A percentile compares a stretch with the other conserved stretches of the same genome.
Conservation (phyloP, 2,329 filamentous ascomycete genomes). For the Thelonectria rubi region DNA sequence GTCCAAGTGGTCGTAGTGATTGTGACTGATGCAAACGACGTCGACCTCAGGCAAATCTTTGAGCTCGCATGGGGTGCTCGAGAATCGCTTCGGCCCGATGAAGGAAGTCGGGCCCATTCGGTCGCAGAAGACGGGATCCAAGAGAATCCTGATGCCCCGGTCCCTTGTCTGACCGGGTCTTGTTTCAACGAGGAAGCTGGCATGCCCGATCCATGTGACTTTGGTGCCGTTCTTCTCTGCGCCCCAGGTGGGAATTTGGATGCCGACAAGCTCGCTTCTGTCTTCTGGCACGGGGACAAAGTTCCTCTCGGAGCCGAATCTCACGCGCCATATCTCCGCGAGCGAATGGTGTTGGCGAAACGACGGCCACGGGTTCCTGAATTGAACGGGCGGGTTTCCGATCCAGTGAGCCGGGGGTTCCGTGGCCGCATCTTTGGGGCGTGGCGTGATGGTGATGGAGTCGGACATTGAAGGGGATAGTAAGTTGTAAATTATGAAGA, state of each 20-base stretch:
- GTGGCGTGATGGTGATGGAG: constrained; percentile 2
- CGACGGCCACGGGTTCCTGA: constrained; percentile 6
- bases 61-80: constrained; percentile 75
- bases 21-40: constrained; percentile 79
- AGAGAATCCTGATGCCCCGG: constrained; percentile 77
- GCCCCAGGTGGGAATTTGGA: constrained; percentile 42
- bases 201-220: constrained; percentile 89
- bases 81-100: constrained; percentile 76
- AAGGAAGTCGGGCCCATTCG: constrained; percentile 77
- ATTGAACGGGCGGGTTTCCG: constrained; percentile 2
- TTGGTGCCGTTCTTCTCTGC: constrained; percentile 60
- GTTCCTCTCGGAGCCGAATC: constrained; percentile 7
- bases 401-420: constrained; percentile 4
- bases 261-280: constrained; percentile 9
- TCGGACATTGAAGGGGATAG: not conserved
- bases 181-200: constrained; percentile 88
- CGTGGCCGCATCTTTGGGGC: not conserved
- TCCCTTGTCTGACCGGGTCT: constrained; percentile 56
- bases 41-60: constrained; percentile 77
- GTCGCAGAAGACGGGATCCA: constrained; percentile 87
- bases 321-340: constrained; percentile 3
- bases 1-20: constrained; percentile 79
- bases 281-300: constrained; percentile 15
- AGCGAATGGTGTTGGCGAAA: constrained; percentile 4
- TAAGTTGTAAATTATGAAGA: not conserved